A percentile compares a stretch with the other conserved stretches of the same genome.
Evolutionary conservation across 1,139 yeast genomes (phyloP).

Genomic region (Geotrichum fermentans): DNA sequence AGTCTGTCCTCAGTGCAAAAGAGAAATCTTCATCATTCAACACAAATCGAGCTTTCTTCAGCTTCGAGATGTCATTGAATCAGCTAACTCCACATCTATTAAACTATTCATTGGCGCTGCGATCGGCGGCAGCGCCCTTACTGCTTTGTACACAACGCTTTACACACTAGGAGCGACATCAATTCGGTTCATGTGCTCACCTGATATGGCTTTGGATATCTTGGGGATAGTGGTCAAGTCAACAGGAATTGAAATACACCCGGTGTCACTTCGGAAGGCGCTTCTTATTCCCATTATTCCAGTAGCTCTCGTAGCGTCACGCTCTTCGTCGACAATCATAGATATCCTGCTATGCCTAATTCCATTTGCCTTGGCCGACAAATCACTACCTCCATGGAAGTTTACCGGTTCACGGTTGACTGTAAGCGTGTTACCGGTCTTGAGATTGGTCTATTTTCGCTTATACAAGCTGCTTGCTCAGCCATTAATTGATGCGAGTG

Average conservation of each 20-base stretch:
- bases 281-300: slow-evolving; percentile 30
- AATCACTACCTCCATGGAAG: slow-evolving; percentile 27
- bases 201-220: slow-evolving; percentile 31
- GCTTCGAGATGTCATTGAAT: slow-evolving; percentile 29
- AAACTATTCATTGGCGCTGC: slow-evolving; percentile 30
- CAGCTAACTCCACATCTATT: slow-evolving; percentile 25
- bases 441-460: slow-evolving; percentile 26
- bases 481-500: slow-evolving; percentile 29
- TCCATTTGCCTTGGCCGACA: slow-evolving; percentile 28
- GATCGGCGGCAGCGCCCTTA: slow-evolving; percentile 30
- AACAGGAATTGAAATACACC: slow-evolving; percentile 23
- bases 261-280: slow-evolving; percentile 27
- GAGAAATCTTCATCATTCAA: slow-evolving; percentile 34
- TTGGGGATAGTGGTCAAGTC: slow-evolving; percentile 28
- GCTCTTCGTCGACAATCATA: slow-evolving; percentile 23
- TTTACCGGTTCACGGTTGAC: slow-evolving; percentile 29
- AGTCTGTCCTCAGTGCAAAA: slow-evolving; percentile 46
- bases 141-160: slow-evolving; percentile 30
- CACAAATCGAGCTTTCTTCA: slow-evolving; percentile 30
- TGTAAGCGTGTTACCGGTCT: slow-evolving; percentile 26
- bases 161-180: slow-evolving; percentile 37
- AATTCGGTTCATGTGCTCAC: slow-evolving; percentile 36
- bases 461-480: slow-evolving; percentile 28
- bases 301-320: slow-evolving; percentile 26
- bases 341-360: slow-evolving; percentile 23